These are phyloP conservation scores for Pilobolus umbonatus DNA, from an alignment of 192 early-diverging fungal species.

Conservation along the genomic window DNA sequence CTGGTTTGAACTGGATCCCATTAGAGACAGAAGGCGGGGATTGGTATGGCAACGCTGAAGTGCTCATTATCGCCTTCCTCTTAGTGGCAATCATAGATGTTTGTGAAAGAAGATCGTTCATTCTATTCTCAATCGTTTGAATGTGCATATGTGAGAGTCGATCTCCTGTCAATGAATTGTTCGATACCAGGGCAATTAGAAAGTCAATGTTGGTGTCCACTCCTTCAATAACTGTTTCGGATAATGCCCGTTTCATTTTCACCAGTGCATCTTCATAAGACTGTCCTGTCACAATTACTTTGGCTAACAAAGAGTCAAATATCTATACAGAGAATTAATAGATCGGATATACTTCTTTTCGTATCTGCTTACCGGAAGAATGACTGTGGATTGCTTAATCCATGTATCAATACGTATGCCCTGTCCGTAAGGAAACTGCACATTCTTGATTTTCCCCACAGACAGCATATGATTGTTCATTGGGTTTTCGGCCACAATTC, in stretches of 20 bases:
- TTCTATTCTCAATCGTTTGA: slow-evolving; percentile 64
- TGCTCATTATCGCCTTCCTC: not conserved
- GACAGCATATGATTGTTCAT: slow-evolving; percentile 39
- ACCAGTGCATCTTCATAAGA: slow-evolving; percentile 73
- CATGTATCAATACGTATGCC: slow-evolving; percentile 75
- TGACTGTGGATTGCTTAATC: slow-evolving; percentile 52
- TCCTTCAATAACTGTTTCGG: slow-evolving; percentile 56
- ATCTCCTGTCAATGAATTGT: slow-evolving; percentile 69
- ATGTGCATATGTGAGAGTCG: slow-evolving; percentile 66
- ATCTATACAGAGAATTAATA: slow-evolving; percentile 21
- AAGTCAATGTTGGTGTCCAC: slow-evolving; percentile 90
- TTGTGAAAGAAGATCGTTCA: not conserved
- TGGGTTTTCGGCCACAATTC: slow-evolving; percentile 95
- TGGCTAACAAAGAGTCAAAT: slow-evolving; percentile 94
- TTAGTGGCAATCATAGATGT: not conserved
- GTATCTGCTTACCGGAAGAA: slow-evolving; percentile 62
- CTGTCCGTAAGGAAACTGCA: slow-evolving; percentile 78
- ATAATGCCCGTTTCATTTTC: slow-evolving; percentile 11
- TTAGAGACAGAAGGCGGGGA: not conserved
- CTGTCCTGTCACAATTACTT: slow-evolving; percentile 79
- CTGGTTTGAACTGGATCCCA: slow-evolving; percentile 30
- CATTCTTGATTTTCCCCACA: slow-evolving; percentile 30
- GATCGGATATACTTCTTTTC: slow-evolving; percentile 38
- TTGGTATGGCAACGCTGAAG: no score
- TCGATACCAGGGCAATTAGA: slow-evolving; percentile 65